Conservation (phyloP, 2,329 filamentous ascomycete species). For the Aspergillus hiratsukae region DNA sequence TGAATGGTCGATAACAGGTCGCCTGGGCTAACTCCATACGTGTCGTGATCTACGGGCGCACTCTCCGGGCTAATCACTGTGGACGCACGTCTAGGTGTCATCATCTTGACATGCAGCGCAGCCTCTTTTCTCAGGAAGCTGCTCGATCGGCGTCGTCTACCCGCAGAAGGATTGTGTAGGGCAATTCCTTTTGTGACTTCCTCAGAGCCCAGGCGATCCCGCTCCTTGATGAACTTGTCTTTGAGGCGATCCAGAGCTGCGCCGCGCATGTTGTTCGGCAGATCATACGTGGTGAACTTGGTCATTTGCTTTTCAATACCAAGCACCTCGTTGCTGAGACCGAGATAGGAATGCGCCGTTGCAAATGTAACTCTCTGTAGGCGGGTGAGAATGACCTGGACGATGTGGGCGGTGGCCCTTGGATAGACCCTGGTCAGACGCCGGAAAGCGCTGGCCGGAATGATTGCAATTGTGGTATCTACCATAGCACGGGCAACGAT, state of each 20-base stretch:
- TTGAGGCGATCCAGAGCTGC: conserved; percentile 79
- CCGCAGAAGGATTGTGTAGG: conserved; percentile 71
- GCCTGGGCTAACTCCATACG: conserved; percentile 59
- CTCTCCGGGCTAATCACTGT: conserved; percentile 15
- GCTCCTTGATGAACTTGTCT: conserved; percentile 83
- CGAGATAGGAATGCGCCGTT: conserved; percentile 91
- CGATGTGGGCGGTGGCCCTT: conserved; percentile 93
- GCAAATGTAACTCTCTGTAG: conserved; percentile 92
- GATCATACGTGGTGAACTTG: conserved; percentile 82
- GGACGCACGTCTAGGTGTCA: conserved; percentile 37
- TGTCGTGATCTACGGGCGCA: conserved; percentile 28
- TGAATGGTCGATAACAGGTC: conserved; percentile 79
- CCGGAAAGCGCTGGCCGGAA: conserved; percentile 91
- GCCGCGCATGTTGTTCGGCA: conserved; percentile 86
- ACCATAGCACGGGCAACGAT: conserved; percentile 94
- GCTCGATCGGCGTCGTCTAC: conserved; percentile 66
- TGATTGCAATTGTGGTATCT: conserved; percentile 97
- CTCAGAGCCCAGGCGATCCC: conserved; percentile 73
- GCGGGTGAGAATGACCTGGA: conserved; percentile 92
- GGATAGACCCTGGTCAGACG: conserved; percentile 90
- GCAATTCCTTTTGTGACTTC: conserved; percentile 91
- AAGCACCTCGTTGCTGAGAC: conserved; percentile 83
- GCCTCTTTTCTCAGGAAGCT: conserved; percentile 75
- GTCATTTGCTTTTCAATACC: conserved; percentile 93
- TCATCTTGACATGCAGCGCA: conserved; percentile 61